Evolutionary conservation across 75 land plant species (phyloP).

Genomic region (Cupressus sempervirens): DNA sequence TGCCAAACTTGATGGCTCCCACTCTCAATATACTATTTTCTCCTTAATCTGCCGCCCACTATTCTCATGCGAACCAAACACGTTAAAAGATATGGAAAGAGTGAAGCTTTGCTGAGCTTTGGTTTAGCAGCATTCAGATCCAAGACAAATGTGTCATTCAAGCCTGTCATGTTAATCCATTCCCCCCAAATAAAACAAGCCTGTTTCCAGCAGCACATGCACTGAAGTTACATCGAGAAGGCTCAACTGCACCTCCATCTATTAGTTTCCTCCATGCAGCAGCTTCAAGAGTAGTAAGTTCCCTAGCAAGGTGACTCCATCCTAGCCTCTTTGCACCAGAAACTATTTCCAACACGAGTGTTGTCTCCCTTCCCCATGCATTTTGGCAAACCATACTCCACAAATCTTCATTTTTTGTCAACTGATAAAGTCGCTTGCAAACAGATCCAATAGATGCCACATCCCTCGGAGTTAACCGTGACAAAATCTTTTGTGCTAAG

Average conservation of each 20-base stretch:
- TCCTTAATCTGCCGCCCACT: too few relatives aligned
- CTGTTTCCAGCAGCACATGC: conserved; percentile 89
- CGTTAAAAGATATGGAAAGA: too few relatives aligned
- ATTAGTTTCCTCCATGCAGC: conserved; percentile 82
- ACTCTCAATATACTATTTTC: too few relatives aligned
- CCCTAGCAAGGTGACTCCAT: conserved; percentile 79
- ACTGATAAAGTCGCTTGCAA: conserved; percentile 49
- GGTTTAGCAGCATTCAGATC: conserved; percentile 65
- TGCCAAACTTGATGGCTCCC: too few relatives aligned
- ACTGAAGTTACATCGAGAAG: conserved; percentile 88
- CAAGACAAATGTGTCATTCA: conserved; percentile 87
- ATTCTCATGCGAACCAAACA: too few relatives aligned
- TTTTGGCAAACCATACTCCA: conserved; percentile 86
- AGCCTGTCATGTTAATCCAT: conserved; percentile 86
- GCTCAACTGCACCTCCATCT: conserved; percentile 80
- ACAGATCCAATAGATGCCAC: conserved; percentile 80
- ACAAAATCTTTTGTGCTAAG: conserved; percentile 56
- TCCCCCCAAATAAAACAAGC: conserved; percentile 79
- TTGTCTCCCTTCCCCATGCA: conserved; percentile 86
- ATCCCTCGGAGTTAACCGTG: conserved; percentile 69
- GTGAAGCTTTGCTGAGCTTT: too few relatives aligned
- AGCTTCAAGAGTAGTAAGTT: conserved; percentile 85
- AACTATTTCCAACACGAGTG: conserved; percentile 57
- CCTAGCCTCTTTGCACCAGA: conserved; percentile 58
- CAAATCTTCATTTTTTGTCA: conserved; percentile 78